phyloP scores from a whole-genome alignment of 2,329 filamentous ascomycete genomes.

The Sporothrix inflata region DNA sequence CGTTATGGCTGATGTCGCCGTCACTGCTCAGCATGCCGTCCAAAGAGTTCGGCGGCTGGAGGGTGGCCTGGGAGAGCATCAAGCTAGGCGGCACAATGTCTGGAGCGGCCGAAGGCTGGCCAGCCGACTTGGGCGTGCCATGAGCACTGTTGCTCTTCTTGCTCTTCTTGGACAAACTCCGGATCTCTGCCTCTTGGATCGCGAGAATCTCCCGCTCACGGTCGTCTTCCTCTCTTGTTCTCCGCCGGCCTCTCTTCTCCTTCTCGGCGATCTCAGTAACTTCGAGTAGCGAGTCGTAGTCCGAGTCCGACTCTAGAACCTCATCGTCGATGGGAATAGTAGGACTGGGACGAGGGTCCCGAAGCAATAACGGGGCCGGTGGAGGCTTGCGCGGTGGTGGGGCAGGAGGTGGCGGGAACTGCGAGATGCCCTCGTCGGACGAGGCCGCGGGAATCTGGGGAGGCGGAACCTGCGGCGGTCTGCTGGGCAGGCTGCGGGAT shows the following conservation, averaged over 20 bases:
- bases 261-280: slow-evolving; percentile 63
- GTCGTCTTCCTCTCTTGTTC: slow-evolving; percentile 88
- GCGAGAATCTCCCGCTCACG: slow-evolving; percentile 71
- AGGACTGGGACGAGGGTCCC: slow-evolving; percentile 44
- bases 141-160: slow-evolving; percentile 59
- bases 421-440: slow-evolving; percentile 49
- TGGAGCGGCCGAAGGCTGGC: slow-evolving; percentile 39
- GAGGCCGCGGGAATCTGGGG: slow-evolving; percentile 48
- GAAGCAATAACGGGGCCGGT: slow-evolving; percentile 80
- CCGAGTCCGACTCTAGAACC: slow-evolving; percentile 74
- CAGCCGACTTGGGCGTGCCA: slow-evolving; percentile 50
- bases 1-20: slow-evolving; percentile 31
- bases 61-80: slow-evolving; percentile 41
- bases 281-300: slow-evolving; percentile 79
- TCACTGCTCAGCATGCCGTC: slow-evolving; percentile 54
- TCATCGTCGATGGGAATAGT: slow-evolving; percentile 55
- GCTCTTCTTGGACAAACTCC: slow-evolving; percentile 75
- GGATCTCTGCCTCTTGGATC: slow-evolving; percentile 67
- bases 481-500: slow-evolving; percentile 58
- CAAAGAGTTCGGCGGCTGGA: slow-evolving; percentile 53
- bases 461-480: slow-evolving; percentile 57
- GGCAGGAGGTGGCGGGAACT: slow-evolving; percentile 57
- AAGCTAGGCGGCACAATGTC: slow-evolving; percentile 47
- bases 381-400: slow-evolving; percentile 77
- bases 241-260: slow-evolving; percentile 72